A percentile compares a stretch with the other conserved stretches of the same genome.
These are phyloP conservation scores for Styphnolobium japonicum DNA, from an alignment of 306 rosid species.

Conservation along the genomic window DNA sequence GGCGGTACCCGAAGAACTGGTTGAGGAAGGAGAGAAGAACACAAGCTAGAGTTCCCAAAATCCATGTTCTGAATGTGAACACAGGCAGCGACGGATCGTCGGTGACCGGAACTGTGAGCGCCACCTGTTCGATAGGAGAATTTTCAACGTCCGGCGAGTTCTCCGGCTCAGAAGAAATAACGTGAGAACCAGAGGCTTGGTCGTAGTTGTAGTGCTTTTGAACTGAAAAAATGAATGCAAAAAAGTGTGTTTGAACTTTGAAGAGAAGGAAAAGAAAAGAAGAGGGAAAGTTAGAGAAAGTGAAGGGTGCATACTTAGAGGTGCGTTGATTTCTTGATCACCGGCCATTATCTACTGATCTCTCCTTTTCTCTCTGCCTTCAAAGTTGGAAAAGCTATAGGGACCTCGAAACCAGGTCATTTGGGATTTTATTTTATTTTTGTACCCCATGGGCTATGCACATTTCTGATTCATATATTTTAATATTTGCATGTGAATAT, in stretches of 20 bases:
- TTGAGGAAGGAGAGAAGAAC: constrained; percentile 67
- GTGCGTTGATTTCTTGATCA: constrained; percentile 37
- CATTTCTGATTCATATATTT: too few species aligned
- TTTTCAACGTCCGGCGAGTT: constrained; percentile 21
- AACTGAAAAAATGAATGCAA: constrained; percentile 28
- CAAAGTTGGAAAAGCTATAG: background rate
- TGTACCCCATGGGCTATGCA: too few species aligned
- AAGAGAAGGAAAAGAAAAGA: background rate
- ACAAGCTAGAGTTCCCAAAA: constrained; percentile 66
- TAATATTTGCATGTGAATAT: too few species aligned
- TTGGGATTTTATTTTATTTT: too few species aligned
- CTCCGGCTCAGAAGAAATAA: background rate
- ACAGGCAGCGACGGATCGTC: constrained; percentile 66
- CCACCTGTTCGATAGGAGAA: constrained; percentile 70
- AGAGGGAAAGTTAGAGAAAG: background rate
- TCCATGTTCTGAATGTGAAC: constrained; percentile 83
- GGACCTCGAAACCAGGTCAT: too few species aligned
- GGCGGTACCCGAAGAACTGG: constrained; percentile 82
- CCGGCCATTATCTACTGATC: constrained; percentile 16
- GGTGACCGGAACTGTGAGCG: constrained; percentile 61
- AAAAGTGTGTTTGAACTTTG: constrained; percentile 17
- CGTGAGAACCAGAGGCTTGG: constrained; percentile 12
- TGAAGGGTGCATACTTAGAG: constrained; percentile 40
- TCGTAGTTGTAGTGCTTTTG: background rate
- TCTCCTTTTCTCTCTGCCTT: background rate